phyloP scores from a whole-genome alignment of 202 grass and related monocot genomes.

The Miscanthus sacchariflorus region DNA sequence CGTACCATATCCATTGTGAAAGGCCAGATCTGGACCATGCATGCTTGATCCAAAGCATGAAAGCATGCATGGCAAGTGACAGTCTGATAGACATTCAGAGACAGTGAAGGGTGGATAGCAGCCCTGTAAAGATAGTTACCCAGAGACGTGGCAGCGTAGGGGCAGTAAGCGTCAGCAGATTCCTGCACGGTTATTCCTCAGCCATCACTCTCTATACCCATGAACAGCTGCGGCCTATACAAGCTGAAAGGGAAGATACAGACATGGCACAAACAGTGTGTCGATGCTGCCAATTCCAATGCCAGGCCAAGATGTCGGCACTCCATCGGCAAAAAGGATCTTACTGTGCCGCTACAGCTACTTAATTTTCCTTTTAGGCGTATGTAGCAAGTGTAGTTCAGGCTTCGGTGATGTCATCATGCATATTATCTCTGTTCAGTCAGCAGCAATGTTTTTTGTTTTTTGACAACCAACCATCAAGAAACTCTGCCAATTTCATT shows the following conservation, averaged over 20 bases:
- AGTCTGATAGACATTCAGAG: background rate
- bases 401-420: background rate
- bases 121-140: conserved; percentile 23
- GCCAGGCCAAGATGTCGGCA: conserved; percentile 35
- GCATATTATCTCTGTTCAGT: background rate
- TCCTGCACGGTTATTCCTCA: conserved; percentile 6
- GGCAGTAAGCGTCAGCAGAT: background rate
- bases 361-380: background rate
- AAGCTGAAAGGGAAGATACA: background rate
- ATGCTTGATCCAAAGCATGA: conserved; percentile 29
- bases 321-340: conserved; percentile 27
- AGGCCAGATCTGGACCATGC: conserved; percentile 8
- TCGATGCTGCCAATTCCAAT: conserved; percentile 37
- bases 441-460: background rate
- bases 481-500: too few relatives aligned
- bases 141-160: background rate
- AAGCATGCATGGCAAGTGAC: conserved; percentile 7
- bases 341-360: conserved; percentile 38
- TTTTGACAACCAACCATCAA: too few relatives aligned
- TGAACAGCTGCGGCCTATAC: conserved; percentile 4
- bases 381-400: too few relatives aligned
- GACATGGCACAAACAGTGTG: background rate
- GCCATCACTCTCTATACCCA: conserved; percentile 25
- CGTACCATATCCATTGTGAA: background rate
- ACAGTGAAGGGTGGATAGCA: conserved; percentile 33